Conservation (phyloP, 176 grass and related monocot species). For the Aechmea fasciata region DNA sequence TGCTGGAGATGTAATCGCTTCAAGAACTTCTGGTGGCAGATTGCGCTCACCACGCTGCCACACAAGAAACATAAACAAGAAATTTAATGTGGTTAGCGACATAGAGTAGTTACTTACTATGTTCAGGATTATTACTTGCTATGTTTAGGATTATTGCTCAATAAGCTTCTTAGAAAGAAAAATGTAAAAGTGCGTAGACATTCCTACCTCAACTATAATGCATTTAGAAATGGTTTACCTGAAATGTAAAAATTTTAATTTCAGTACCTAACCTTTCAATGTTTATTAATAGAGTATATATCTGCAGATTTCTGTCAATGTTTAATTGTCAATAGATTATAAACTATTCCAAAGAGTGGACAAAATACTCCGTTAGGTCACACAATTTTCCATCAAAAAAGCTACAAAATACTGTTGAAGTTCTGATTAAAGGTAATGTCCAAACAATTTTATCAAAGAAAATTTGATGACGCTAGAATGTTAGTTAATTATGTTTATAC, state of each 20-base stretch:
- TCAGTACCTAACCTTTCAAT: not conserved
- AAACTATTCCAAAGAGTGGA: too few relatives aligned
- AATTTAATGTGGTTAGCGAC: not conserved
- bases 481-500: constrained; percentile 23
- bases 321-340: too few relatives aligned
- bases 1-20: constrained; percentile 52
- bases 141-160: too few relatives aligned
- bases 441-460: too few relatives aligned
- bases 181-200: constrained; percentile 14
- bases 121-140: not conserved
- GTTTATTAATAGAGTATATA: not conserved
- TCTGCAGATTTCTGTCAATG: not conserved
- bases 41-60: constrained; percentile 78
- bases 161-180: not conserved
- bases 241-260: too few relatives aligned
- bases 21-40: constrained; percentile 86
- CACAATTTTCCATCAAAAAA: constrained; percentile 11
- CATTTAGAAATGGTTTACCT: too few relatives aligned
- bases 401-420: constrained; percentile 15
- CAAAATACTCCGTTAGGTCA: too few relatives aligned
- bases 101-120: not conserved
- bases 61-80: constrained; percentile 20
- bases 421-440: not conserved
- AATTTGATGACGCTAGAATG: not conserved
- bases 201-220: not conserved